A percentile compares a stretch with the other conserved stretches of the same genome.
Evolutionary conservation across 1,284 basidiomycete species (phyloP).

Genomic region (Leccinum variabile): DNA sequence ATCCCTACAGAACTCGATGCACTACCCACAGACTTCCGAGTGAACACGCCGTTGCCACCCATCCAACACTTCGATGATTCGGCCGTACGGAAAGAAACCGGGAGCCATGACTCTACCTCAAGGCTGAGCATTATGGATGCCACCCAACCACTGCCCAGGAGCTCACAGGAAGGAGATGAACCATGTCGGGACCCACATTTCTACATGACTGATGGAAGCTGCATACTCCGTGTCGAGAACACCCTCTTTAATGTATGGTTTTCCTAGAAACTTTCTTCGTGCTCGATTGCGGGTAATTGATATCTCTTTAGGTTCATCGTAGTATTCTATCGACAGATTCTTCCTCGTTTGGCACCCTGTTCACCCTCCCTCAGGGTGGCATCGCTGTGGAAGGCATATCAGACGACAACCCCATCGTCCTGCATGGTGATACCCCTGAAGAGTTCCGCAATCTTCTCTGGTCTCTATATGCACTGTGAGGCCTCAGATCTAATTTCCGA

Average conservation of each 20-base stretch:
- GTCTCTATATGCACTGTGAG: constrained; percentile 61
- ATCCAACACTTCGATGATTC: constrained; percentile 6
- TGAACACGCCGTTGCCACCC: background rate
- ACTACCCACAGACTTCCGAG: background rate
- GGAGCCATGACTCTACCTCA: constrained; percentile 10
- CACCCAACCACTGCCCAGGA: background rate
- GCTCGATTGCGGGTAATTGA: constrained; percentile 1
- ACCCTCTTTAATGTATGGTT: constrained; percentile 61
- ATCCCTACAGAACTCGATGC: constrained; percentile 26
- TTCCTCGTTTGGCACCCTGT: constrained; percentile 63
- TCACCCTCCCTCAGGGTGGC: constrained; percentile 57
- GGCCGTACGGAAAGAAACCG: constrained; percentile 11
- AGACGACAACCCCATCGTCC: constrained; percentile 61
- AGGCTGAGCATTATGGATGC: constrained; percentile 2
- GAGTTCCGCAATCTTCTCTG: constrained; percentile 66
- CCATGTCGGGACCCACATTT: constrained; percentile 38
- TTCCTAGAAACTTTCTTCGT: background rate
- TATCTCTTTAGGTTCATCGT: constrained; percentile 54
- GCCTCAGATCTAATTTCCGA: constrained; percentile 28
- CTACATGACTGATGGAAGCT: constrained; percentile 61
- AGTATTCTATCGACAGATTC: constrained; percentile 60
- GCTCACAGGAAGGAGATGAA: constrained; percentile 15
- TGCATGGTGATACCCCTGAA: constrained; percentile 55
- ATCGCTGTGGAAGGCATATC: constrained; percentile 51
- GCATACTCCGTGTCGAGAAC: constrained; percentile 55